A percentile compares a stretch with the other conserved stretches of the same genome.
These are phyloP conservation scores for Plasmopara viticola DNA, from an alignment of 352 stramenopile genomes.

Conservation along the genomic window DNA sequence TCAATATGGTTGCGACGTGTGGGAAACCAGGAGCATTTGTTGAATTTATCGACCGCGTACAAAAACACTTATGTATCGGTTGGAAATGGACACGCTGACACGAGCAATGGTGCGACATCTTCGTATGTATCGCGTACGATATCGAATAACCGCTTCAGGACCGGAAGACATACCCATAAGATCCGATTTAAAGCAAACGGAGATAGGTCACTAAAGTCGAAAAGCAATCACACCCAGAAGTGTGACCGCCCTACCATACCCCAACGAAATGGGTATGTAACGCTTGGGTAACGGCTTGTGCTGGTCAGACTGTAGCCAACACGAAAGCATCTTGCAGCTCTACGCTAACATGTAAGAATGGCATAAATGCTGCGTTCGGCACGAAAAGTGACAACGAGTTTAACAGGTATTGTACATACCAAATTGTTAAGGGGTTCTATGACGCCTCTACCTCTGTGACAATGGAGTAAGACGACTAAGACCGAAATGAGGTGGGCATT, in stretches of 20 bases:
- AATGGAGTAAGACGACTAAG: conserved; percentile 6
- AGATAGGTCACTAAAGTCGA: no score
- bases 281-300: no score
- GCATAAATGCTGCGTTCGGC: conserved; percentile 1
- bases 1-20: neutral
- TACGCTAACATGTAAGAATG: neutral
- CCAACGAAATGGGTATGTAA: no score
- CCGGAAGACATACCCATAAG: no score
- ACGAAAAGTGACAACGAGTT: neutral
- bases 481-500: no score
- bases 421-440: conserved; percentile 3
- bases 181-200: no score
- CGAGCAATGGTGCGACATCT: conserved; percentile 2
- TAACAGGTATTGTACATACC: neutral
- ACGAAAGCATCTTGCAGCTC: neutral
- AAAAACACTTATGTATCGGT: neutral
- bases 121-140: neutral
- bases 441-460: neutral
- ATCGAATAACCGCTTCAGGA: no score
- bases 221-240: no score
- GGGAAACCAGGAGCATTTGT: neutral
- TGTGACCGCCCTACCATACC: no score
- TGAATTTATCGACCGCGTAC: neutral
- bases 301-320: neutral
- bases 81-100: neutral